Conservation (phyloP, 306 rosid species). For the Calophaca sinica region DNA sequence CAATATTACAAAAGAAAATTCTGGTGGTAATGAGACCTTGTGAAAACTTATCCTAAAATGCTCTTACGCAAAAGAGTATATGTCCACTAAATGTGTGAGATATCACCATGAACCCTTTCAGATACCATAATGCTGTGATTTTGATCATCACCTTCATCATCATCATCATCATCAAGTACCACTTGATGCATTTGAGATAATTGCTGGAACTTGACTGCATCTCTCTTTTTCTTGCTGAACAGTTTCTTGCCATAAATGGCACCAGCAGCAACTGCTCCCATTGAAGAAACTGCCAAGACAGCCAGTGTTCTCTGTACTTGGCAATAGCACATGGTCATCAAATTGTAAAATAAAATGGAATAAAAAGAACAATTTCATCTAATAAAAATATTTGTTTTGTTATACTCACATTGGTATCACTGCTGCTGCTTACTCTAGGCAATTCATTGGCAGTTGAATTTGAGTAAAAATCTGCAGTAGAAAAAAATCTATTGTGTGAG, state of each 20-base stretch:
- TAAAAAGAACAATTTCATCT: too few species aligned
- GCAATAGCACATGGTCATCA: constrained; percentile 3
- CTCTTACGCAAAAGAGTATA: background rate
- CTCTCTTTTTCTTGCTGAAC: constrained; percentile 39
- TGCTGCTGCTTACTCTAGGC: constrained; percentile 31
- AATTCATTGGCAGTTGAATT: constrained; percentile 24
- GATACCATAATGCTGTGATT: background rate
- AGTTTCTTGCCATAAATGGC: constrained; percentile 48
- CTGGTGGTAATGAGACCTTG: background rate
- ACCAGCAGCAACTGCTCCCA: constrained; percentile 48
- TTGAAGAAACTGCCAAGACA: constrained; percentile 39
- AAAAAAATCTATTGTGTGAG: background rate
- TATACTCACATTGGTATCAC: constrained; percentile 43
- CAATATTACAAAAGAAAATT: background rate
- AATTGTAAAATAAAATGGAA: background rate
- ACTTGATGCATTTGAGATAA: constrained; percentile 37
- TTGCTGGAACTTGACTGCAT: constrained; percentile 38
- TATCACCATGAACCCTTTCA: constrained; percentile 25
- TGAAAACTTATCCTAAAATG: constrained; percentile 13
- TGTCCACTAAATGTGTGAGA: constrained; percentile 31
- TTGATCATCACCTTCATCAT: constrained; percentile 33
- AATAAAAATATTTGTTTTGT: too few species aligned
- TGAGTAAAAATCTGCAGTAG: constrained; percentile 39
- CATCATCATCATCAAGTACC: constrained; percentile 23
- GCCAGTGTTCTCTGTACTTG: constrained; percentile 31